Evolutionary conservation across 139 green algal species (phyloP).

Genomic region (Eudorina sp.): DNA sequence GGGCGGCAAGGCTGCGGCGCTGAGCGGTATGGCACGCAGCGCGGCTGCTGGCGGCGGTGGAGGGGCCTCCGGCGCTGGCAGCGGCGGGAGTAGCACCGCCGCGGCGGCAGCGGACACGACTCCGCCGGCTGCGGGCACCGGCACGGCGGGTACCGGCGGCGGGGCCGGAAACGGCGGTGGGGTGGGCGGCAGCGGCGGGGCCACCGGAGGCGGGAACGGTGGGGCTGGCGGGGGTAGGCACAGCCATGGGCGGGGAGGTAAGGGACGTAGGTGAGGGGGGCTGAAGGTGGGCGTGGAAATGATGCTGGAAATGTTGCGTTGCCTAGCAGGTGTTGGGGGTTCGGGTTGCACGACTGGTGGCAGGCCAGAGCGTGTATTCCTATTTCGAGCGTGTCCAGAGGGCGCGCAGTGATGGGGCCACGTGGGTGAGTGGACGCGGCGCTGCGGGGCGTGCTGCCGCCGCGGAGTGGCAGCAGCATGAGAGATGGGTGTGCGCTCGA

Average conservation of each 20-base stretch:
- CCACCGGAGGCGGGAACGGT: background rate
- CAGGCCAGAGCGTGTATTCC: no score
- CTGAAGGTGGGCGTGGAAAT: no score
- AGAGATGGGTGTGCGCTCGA: no score
- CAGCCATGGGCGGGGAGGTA: constrained; percentile 1
- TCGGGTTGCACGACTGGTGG: no score
- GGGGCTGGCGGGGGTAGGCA: background rate
- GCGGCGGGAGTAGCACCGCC: background rate
- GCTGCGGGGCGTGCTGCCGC: no score
- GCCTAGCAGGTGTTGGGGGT: no score
- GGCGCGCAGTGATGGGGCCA: no score
- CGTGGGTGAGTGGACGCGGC: no score
- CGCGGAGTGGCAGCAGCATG: no score
- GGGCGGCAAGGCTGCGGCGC: constrained; percentile 31
- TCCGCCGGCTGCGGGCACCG: background rate
- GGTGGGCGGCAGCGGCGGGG: background rate
- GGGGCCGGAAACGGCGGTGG: no score
- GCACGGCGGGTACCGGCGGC: background rate
- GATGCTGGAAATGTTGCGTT: no score
- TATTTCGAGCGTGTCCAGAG: no score
- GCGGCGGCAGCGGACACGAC: background rate
- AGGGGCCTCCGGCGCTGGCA: background rate
- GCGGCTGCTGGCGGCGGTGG: background rate
- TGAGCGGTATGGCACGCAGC: background rate
- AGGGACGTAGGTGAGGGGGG: background rate